Base-by-base conservation (phyloP, 345 rosid genomes). In the Lumnitzera littorea region DNA sequence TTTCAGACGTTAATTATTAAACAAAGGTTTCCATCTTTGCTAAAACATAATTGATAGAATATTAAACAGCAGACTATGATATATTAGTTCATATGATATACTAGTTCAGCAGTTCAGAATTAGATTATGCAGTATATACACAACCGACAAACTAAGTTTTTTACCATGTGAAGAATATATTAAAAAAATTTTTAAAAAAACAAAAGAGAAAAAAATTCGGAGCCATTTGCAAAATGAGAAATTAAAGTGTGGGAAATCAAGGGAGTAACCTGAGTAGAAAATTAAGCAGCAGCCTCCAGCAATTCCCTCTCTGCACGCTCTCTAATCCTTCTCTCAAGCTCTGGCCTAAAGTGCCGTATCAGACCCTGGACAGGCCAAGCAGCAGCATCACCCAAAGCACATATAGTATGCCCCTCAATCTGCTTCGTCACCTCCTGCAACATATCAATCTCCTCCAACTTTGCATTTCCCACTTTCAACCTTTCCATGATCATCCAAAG, bases 321-420 rank as follows among this genome's bases (percentile, higher is more conserved):
- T 74, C 67, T 84, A 24, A 91, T 91, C 71, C 97, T 84, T 78
- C 99, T 88, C 78, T 95, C 97, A 0, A 95, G 81, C 84, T 91
- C 99, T 51, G 99, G 97, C 85, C 99, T 86, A 73, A 94, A 94
- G 63, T 94, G 97, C 67, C 96, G 68, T 48, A 90, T 94, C 50
- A 94, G 87, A 74, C 99, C 99, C 70, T 94, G 97, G 61, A 90
- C 99, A 43, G 96, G 99, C 99, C 99, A 94, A 61, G 99, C 99
- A 53, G 97, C 97, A 46, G 99, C 99, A 83, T 94, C 99, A 70
- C 99, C 99, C 70, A 90, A 68, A 13, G 99, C 99, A 68, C 99
- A 86, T 57, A 90, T 90, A n/a, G 99, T 94, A 72, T 94, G 96
- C 61, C 99, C 99, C 77, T 94, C 97, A 55, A 94, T 94, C 80